These are phyloP conservation scores for Ustanciosporium gigantosporum DNA, from an alignment of 1,284 basidiomycete species.

Conservation along the genomic window DNA sequence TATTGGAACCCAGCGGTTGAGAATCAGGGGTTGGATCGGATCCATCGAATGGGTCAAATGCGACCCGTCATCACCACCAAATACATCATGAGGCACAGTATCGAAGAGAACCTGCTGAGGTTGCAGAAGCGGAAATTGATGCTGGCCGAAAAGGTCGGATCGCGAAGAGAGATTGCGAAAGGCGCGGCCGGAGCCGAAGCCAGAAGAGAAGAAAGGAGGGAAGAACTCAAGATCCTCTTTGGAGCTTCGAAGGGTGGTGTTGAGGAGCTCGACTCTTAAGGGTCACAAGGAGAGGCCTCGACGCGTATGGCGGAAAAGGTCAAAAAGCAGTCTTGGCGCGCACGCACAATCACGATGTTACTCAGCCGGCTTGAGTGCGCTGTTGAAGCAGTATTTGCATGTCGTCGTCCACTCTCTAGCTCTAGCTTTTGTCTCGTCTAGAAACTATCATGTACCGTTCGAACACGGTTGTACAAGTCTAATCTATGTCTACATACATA, in stretches of 20 bases:
- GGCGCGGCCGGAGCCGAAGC: background rate
- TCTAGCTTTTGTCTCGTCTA: too few species aligned
- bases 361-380: too few species aligned
- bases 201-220: conserved; percentile 24
- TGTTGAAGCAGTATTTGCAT: too few species aligned
- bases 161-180: conserved; percentile 21
- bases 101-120: conserved; percentile 59
- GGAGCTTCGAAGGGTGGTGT: conserved; percentile 20
- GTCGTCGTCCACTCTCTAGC: too few species aligned
- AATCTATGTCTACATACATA: too few species aligned
- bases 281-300: too few species aligned
- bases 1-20: conserved; percentile 98
- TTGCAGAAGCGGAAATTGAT: conserved; percentile 56
- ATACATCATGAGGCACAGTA: conserved; percentile 55
- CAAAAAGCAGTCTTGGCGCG: too few species aligned
- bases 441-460: too few species aligned
- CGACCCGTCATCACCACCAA: conserved; percentile 57
- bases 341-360: too few species aligned
- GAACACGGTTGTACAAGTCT: too few species aligned
- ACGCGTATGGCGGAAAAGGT: too few species aligned
- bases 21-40: conserved; percentile 57
- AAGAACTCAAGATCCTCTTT: conserved; percentile 49
- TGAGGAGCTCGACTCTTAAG: conserved; percentile 2
- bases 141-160: conserved; percentile 55
- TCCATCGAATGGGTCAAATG: conserved; percentile 55